Conservation (phyloP, 306 rosid genomes). For the Luffa acutangula region DNA sequence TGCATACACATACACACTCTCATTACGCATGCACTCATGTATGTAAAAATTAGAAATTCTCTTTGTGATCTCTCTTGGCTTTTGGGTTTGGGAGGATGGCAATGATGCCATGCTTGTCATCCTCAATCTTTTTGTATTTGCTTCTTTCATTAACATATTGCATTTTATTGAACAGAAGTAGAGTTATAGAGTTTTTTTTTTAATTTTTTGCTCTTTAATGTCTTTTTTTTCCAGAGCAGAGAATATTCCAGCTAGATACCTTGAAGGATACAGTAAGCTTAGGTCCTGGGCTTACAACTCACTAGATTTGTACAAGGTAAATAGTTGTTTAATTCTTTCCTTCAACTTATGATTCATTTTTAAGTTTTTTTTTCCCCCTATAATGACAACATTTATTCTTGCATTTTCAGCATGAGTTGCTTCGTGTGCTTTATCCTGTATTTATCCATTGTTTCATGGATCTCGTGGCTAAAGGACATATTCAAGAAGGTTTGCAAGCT, state of each 20-base stretch:
- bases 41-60: not conserved
- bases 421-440: slow-evolving; percentile 92
- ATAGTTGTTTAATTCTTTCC: not conserved
- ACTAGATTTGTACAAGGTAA: slow-evolving; percentile 75
- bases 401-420: slow-evolving; percentile 76
- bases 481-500: slow-evolving; percentile 61
- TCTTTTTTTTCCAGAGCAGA: slow-evolving; percentile 35
- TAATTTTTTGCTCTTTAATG: not conserved
- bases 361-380: not conserved
- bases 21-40: not conserved
- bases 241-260: slow-evolving; percentile 65
- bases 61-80: not conserved
- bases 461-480: slow-evolving; percentile 88
- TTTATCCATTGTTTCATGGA: slow-evolving; percentile 96
- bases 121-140: not conserved
- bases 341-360: not conserved
- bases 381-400: not conserved
- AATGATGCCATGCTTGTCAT: not conserved
- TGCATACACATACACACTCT: not conserved
- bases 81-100: not conserved
- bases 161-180: not conserved
- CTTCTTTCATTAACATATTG: not conserved
- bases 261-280: slow-evolving; percentile 72
- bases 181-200: not conserved
- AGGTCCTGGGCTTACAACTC: slow-evolving; percentile 82